Evolutionary conservation across 83 land plant genomes (phyloP), one percentile per base, ranked within the genome.

Genomic region (Picea abies): DNA sequence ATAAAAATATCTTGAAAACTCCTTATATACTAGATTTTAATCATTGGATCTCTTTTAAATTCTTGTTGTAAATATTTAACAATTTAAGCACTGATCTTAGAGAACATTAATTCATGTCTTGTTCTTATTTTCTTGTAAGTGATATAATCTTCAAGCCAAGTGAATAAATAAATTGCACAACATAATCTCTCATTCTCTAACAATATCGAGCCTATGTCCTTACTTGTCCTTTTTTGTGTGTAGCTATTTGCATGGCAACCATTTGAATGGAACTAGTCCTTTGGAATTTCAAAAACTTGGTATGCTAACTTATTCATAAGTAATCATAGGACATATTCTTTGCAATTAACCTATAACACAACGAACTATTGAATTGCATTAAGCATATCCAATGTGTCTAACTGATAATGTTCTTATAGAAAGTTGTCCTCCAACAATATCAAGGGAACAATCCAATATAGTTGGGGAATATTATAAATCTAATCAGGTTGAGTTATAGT

Each of bases 401-500:
- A n/a, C n/a, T n/a, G n/a, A n/a, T n/a, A n/a, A n/a, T n/a, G n/a
- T n/a, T n/a, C n/a, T n/a, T n/a, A n/a, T n/a, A n/a, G n/a, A n/a
- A n/a, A n/a, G n/a, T n/a, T n/a, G n/a, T n/a, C n/a, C n/a, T n/a
- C n/a, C n/a, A n/a, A n/a, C n/a, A n/a, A n/a, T n/a, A n/a, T n/a
- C n/a, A n/a, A n/a, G n/a, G n/a, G n/a, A n/a, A n/a, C n/a, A n/a
- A n/a, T n/a, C n/a, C n/a, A n/a, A n/a, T n/a, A n/a, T n/a, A 63
- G 88, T 88, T 95, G 25, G 90, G 93, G 16, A 87, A 90, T 26
- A 93, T 93, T 70, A 89, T 90, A 20, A 93, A 95, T 79, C 86
- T 95, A 39, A 96, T 93, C 79, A 95, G 92, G 1, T 63, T 95
- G 98, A 93, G 88, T n/a, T n/a, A n/a, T n/a, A 91, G 96, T 84